A percentile compares a stretch with the other conserved stretches of the same genome.
Conservation (phyloP, 148 eudicot species). For the Spergularia bocconei region DNA sequence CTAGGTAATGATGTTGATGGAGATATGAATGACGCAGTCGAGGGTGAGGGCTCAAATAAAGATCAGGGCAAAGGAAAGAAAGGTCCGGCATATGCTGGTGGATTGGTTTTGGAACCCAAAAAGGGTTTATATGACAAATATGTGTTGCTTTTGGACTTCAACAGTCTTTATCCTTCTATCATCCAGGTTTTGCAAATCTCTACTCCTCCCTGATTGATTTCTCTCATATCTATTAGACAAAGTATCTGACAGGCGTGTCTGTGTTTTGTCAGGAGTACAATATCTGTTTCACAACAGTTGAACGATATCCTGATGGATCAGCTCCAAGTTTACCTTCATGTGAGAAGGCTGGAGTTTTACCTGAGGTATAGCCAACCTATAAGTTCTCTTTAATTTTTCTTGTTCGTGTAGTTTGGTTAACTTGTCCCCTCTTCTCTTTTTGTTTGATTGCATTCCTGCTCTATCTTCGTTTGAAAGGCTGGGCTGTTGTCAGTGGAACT, state of each 20-base stretch:
- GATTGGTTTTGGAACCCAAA: conserved; percentile 97
- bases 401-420: neutral
- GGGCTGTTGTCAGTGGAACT: neutral
- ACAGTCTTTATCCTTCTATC: conserved; percentile 98
- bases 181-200: conserved; percentile 64
- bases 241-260: conserved; percentile 1
- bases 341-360: conserved; percentile 71
- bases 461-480: neutral
- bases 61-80: conserved; percentile 63
- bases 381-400: neutral
- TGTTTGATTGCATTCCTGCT: neutral
- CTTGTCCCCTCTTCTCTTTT: neutral
- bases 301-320: conserved; percentile 61
- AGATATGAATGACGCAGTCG: conserved; percentile 43
- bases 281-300: conserved; percentile 95
- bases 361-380: conserved; percentile 59
- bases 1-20: conserved; percentile 39
- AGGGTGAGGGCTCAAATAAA: conserved; percentile 48
- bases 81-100: conserved; percentile 92
- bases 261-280: conserved; percentile 72
- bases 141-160: conserved; percentile 93
- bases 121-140: conserved; percentile 93
- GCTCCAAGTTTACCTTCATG: conserved; percentile 68
- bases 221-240: neutral
- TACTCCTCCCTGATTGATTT: neutral